Percentiles rank a stretch among this genome's conserved stretches.
These are phyloP conservation scores for Picea abies DNA, from an alignment of 83 land plant genomes.

Conservation along the genomic window DNA sequence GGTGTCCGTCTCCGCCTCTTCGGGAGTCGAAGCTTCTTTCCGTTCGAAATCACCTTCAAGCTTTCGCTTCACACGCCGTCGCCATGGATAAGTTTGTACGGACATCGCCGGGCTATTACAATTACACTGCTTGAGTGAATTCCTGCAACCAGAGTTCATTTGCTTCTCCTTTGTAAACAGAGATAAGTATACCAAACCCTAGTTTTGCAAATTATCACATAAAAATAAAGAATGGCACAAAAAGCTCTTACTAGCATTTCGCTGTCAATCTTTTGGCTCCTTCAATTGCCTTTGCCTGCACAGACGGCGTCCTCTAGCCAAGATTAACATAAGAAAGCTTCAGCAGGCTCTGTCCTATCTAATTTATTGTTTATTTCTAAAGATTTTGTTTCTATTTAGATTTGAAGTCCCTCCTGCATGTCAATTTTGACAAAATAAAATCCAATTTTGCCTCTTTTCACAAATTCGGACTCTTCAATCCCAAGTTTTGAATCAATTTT, in stretches of 20 bases:
- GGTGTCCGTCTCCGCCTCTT: conserved; percentile 38
- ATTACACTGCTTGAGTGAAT: background rate
- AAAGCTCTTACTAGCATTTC: background rate
- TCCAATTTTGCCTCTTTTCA: background rate
- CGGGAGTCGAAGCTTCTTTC: background rate
- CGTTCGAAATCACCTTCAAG: conserved; percentile 12
- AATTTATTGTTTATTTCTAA: background rate
- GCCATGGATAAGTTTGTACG: background rate
- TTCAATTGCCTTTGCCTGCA: background rate
- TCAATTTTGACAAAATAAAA: background rate
- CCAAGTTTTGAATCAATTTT: background rate
- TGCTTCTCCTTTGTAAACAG: background rate
- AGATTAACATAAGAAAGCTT: background rate
- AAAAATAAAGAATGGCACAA: background rate
- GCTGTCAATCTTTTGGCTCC: background rate
- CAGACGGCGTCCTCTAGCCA: background rate
- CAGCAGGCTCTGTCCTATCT: background rate
- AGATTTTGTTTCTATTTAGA: background rate
- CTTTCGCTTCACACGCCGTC: conserved; percentile 26
- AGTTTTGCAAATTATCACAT: background rate
- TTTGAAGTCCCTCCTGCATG: background rate
- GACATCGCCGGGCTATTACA: background rate
- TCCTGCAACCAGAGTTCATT: background rate
- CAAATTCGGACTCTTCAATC: background rate
- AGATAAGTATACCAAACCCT: background rate